Percentiles rank a stretch among this genome's conserved stretches.
phyloP scores from a whole-genome alignment of 495 filamentous ascomycete species.

The Podospora sp. region DNA sequence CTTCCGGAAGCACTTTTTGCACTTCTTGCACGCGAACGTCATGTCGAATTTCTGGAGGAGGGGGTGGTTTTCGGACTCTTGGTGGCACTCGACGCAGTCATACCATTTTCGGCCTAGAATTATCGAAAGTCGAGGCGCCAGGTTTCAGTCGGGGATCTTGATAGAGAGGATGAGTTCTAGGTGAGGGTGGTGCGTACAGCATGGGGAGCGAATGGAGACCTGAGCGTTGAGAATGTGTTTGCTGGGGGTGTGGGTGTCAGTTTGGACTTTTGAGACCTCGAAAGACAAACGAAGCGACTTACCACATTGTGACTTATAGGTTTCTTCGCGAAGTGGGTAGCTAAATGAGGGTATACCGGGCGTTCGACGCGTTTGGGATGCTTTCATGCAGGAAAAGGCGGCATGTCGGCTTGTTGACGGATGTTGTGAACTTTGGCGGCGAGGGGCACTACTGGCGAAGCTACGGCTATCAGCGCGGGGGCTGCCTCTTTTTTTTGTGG shows the following conservation, averaged over 20 bases:
- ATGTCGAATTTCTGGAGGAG: slow-evolving; percentile 81
- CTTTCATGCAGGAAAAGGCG: too few relatives aligned
- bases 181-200: slow-evolving; percentile 64
- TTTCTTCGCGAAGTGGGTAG: too few relatives aligned
- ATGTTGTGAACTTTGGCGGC: too few relatives aligned
- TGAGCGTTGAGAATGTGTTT: slow-evolving; percentile 99
- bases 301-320: slow-evolving; percentile 29
- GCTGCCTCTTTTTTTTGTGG: not conserved
- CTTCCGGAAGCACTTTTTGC: slow-evolving; percentile 96
- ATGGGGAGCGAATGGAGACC: slow-evolving; percentile 91
- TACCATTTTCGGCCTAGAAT: slow-evolving; percentile 88
- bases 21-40: slow-evolving; percentile 97
- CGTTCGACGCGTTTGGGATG: too few relatives aligned
- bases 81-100: slow-evolving; percentile 95
- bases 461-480: not conserved
- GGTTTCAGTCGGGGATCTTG: not conserved
- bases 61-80: slow-evolving; percentile 73
- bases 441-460: not conserved
- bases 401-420: too few relatives aligned
- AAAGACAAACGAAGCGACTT: slow-evolving; percentile 12
- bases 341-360: too few relatives aligned
- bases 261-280: not conserved
- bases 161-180: slow-evolving; percentile 1
- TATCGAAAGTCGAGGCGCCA: not conserved
- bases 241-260: slow-evolving; percentile 39